A percentile compares a stretch with the other conserved stretches of the same genome.
Conservation (phyloP, 306 rosid species). For the Lablab purpureus region DNA sequence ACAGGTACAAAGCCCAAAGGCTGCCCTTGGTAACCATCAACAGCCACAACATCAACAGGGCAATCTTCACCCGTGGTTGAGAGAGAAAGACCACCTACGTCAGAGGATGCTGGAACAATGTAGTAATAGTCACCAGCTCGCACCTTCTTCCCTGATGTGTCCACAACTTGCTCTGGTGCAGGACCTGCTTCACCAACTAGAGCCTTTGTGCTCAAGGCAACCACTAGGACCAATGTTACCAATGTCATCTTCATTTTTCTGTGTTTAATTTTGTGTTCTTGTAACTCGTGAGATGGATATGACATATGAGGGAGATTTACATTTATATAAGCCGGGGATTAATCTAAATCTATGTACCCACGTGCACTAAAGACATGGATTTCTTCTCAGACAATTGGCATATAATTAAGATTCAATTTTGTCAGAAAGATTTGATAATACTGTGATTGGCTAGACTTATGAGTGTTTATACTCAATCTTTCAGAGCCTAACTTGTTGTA, state of each 20-base stretch:
- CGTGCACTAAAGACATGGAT: background rate
- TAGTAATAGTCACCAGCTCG: conserved; percentile 30
- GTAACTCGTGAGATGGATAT: background rate
- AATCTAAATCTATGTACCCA: background rate
- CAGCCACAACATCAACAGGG: conserved; percentile 24
- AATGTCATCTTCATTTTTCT: background rate
- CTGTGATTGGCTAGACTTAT: too few species aligned
- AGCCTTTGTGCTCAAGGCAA: conserved; percentile 32
- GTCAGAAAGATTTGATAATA: too few species aligned
- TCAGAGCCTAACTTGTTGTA: background rate
- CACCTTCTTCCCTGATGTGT: conserved; percentile 34
- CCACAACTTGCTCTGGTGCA: conserved; percentile 43
- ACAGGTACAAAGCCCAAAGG: background rate
- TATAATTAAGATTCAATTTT: background rate
- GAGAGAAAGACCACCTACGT: background rate
- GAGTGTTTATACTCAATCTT: background rate
- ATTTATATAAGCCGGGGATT: background rate
- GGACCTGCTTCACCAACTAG: background rate
- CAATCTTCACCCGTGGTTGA: background rate
- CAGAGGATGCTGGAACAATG: background rate
- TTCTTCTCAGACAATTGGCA: conserved; percentile 25
- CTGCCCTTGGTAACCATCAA: background rate
- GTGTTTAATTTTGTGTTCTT: background rate
- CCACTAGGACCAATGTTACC: background rate
- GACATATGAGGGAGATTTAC: too few species aligned